Evolutionary conservation across 1,139 yeast genomes (phyloP).

Genomic region (Schwanniomyces etchellsii): DNA sequence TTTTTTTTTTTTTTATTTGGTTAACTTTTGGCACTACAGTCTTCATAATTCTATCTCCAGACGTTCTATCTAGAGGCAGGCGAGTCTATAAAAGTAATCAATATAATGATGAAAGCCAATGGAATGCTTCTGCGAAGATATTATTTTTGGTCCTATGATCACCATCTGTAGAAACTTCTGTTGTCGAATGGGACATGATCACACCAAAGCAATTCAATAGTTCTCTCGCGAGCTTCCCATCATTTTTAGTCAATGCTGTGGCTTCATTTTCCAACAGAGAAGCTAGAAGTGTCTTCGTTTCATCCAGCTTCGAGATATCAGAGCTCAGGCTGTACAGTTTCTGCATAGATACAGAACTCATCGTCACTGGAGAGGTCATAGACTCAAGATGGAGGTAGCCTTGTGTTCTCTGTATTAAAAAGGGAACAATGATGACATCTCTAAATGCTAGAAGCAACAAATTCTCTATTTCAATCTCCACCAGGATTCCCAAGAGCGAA

Average conservation of each 20-base stretch:
- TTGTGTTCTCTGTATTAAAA: constrained; percentile 16
- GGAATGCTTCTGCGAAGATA: constrained; percentile 15
- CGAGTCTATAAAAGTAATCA: not conserved
- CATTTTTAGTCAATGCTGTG: constrained; percentile 4
- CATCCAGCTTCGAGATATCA: too few relatives aligned
- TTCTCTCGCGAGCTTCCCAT: constrained; percentile 7
- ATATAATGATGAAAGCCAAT: constrained; percentile 11
- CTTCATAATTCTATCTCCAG: too few relatives aligned
- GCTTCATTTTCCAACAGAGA: constrained; percentile 8
- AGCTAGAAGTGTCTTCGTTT: too few relatives aligned
- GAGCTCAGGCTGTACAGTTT: too few relatives aligned
- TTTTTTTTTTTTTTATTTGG: not conserved
- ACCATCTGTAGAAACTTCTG: constrained; percentile 12
- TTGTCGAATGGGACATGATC: constrained; percentile 13
- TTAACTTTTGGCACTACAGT: too few relatives aligned
- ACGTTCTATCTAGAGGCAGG: too few relatives aligned
- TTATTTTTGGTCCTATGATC: constrained; percentile 14
- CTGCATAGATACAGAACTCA: too few relatives aligned
- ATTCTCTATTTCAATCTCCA: constrained; percentile 25
- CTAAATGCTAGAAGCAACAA: constrained; percentile 26
- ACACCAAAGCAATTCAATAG: constrained; percentile 20
- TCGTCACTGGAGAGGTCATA: too few relatives aligned
- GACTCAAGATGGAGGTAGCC: too few relatives aligned
- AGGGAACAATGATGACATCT: constrained; percentile 26
- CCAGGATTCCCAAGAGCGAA: constrained; percentile 3